Evolutionary conservation across 208 protist species (phyloP).

Genomic region (Trypanosoma theileri): DNA sequence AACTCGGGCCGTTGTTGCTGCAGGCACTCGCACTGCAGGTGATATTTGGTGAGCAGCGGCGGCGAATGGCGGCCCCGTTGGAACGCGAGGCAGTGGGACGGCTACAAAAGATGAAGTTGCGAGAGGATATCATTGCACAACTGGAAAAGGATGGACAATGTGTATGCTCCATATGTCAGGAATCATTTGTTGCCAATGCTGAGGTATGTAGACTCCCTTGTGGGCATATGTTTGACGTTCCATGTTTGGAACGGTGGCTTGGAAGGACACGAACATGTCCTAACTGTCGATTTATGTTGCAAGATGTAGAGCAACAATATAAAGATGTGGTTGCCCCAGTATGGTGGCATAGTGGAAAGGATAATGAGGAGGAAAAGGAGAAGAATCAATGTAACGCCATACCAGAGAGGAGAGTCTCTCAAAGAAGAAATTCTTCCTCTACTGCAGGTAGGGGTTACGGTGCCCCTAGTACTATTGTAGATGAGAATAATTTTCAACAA

Average conservation of each 20-base stretch:
- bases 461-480: too few species aligned
- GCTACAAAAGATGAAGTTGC: slow-evolving; percentile 18
- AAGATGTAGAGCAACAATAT: slow-evolving; percentile 32
- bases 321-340: slow-evolving; percentile 21
- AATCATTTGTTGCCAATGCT: slow-evolving; percentile 23
- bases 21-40: slow-evolving; percentile 26
- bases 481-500: too few species aligned
- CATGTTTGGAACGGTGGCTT: slow-evolving; percentile 58
- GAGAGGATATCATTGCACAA: slow-evolving; percentile 10
- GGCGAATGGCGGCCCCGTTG: slow-evolving; percentile 24
- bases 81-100: slow-evolving; percentile 14
- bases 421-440: background rate
- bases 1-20: slow-evolving; percentile 20
- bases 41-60: slow-evolving; percentile 25
- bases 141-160: slow-evolving; percentile 21
- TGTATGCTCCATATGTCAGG: slow-evolving; percentile 41
- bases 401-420: background rate
- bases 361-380: background rate
- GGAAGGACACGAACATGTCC: slow-evolving; percentile 44
- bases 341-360: slow-evolving; percentile 19
- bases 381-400: background rate
- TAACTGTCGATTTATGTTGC: slow-evolving; percentile 49
- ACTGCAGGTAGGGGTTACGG: too few species aligned
- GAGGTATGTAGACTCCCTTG: slow-evolving; percentile 64
- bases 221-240: slow-evolving; percentile 60